Evolutionary conservation across 2,329 filamentous ascomycete genomes (phyloP).

Genomic region (Thielaviopsis ethacetica): DNA sequence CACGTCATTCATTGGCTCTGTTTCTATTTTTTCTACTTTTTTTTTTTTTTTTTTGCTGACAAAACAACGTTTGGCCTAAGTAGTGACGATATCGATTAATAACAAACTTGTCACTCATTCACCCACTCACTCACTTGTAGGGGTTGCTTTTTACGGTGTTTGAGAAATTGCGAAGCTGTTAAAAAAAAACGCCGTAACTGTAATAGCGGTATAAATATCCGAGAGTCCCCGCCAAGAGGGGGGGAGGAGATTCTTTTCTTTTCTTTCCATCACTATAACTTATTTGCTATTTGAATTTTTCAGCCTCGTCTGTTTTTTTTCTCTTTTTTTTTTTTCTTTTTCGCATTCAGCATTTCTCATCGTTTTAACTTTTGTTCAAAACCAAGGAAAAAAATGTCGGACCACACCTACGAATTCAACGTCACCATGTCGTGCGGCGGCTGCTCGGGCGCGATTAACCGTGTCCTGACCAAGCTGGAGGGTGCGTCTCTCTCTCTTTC

Average conservation of each 20-base stretch:
- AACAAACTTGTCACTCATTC: no score
- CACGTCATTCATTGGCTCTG: neutral
- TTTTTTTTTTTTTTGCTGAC: no score
- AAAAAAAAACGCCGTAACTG: no score
- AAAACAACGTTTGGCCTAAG: no score
- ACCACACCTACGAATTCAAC: conserved; percentile 90
- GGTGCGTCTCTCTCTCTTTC: conserved; percentile 36
- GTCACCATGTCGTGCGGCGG: conserved; percentile 89
- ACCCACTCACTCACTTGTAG: no score
- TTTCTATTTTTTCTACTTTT: neutral
- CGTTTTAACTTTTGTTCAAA: neutral
- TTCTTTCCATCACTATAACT: neutral
- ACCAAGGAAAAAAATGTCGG: conserved; percentile 40
- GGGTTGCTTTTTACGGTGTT: no score
- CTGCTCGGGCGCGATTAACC: conserved; percentile 86
- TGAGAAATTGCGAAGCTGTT: no score
- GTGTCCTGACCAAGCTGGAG: conserved; percentile 81
- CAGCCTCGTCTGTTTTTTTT: no score
- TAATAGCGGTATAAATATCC: neutral
- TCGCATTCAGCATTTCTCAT: neutral
- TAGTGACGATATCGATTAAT: no score
- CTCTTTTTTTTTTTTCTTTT: neutral
- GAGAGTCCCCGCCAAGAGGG: neutral
- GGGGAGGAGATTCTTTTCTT: neutral
- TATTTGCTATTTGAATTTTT: no score